phyloP scores from a whole-genome alignment of 2,329 filamentous ascomycete species.

The Trichoderma simmonsii region DNA sequence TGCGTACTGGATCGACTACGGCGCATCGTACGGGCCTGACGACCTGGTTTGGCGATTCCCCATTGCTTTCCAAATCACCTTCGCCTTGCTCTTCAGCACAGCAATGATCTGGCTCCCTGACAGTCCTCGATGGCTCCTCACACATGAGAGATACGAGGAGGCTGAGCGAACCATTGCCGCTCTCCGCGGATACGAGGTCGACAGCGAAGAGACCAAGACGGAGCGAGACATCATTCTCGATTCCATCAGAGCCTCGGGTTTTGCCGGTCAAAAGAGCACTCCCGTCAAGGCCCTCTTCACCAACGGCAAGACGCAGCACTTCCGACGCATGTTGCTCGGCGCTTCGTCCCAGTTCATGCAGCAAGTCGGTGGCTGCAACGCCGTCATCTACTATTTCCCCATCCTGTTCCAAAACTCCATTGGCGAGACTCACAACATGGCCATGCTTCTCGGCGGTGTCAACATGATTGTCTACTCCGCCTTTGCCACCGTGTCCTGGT shows the following conservation, averaged over 20 bases:
- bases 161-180: slow-evolving; percentile 32
- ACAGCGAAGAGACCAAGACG: slow-evolving; percentile 54
- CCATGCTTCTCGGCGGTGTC: slow-evolving; percentile 49
- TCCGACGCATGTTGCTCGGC: slow-evolving; percentile 61
- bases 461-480: slow-evolving; percentile 57
- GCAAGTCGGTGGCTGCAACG: slow-evolving; percentile 57
- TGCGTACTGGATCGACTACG: slow-evolving; percentile 45
- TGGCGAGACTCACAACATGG: slow-evolving; percentile 36
- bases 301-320: slow-evolving; percentile 62
- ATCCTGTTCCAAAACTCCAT: slow-evolving; percentile 47
- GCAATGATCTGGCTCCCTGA: slow-evolving; percentile 47
- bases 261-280: slow-evolving; percentile 42
- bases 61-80: slow-evolving; percentile 42
- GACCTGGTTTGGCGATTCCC: slow-evolving; percentile 55
- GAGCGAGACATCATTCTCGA: slow-evolving; percentile 53
- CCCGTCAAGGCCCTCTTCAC: slow-evolving; percentile 56
- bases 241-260: slow-evolving; percentile 52
- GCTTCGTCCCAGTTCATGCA: slow-evolving; percentile 60
- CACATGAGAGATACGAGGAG: slow-evolving; percentile 47
- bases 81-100: slow-evolving; percentile 42
- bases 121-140: slow-evolving; percentile 44
- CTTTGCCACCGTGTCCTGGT: slow-evolving; percentile 54
- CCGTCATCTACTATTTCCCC: slow-evolving; percentile 60
- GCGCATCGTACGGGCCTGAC: slow-evolving; percentile 40
- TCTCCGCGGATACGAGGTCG: slow-evolving; percentile 39